Base-by-base conservation (phyloP, 805 yeast genomes). In the Pichia membranifaciens region DNA sequence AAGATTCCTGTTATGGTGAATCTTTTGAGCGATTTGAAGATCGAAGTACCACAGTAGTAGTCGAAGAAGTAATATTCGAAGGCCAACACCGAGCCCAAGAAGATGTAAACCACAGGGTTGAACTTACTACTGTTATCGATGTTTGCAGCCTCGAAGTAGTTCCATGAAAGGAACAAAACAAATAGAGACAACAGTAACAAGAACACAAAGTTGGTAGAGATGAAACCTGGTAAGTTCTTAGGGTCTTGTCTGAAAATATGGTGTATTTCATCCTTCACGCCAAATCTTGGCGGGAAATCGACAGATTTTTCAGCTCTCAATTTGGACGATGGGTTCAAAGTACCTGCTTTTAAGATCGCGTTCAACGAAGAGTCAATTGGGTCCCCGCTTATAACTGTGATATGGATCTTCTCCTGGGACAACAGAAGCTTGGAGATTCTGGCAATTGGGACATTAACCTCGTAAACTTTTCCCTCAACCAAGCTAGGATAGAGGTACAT, bases 221-320 rank as follows among this genome's bases (percentile, higher is more conserved):
- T 53, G 2, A 71, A 51, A 8, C 78, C 65, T 47, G 75, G 67
- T 12, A 78, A 80, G 32, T 81, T 76, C 31, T 64, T 64, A 18
- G 81, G 78, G n/a, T 75, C 76, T 4, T 65, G 61, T 47, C 71
- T 72, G 69, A 87, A 88, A 33, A 66, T 60, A 62, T 86, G 88
- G 53, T 63, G 64, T 53, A 87, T 83, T 64, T 83, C 89, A 2
- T 81, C 77, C 59, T 73, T 62, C 13, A 74, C 61, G 2, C 75
- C 83, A 48, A 73, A 64, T 54, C 75, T 68, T n/a, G 52, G 39
- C 20, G 73, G 62, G 15, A 49, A 25, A n/a, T 47, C 50, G 20
- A 44, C 6, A 3, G 18, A 9, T 23, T 37, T 45, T 5, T 53
- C 43, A 15, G 45, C 32, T 17, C 36, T 46, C 10, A 59, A 46